Evolutionary conservation across 106 monocot species (phyloP).

Genomic region (Dioscorea dumetorum): DNA sequence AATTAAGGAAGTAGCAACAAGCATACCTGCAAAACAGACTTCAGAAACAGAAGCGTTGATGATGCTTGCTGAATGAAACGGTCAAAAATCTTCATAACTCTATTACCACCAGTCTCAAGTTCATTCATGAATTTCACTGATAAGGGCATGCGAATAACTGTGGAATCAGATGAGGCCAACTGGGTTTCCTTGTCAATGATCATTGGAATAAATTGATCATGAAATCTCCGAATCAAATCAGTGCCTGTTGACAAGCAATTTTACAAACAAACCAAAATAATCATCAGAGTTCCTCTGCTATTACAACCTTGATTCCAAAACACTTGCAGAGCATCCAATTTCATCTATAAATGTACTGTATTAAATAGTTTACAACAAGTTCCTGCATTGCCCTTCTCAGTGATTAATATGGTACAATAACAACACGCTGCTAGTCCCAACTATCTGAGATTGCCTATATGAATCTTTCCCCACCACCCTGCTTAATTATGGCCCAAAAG

Average conservation of each 20-base stretch:
- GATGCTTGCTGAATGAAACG: constrained; percentile 58
- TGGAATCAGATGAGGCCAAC: constrained; percentile 42
- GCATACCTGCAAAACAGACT: constrained; percentile 80
- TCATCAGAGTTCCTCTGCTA: neutral
- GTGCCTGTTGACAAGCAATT: constrained; percentile 47
- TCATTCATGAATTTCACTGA: constrained; percentile 68
- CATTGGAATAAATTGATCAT: constrained; percentile 87
- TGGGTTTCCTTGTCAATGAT: constrained; percentile 45
- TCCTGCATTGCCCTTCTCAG: too few relatives aligned
- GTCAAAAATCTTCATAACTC: constrained; percentile 68
- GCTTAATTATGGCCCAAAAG: too few relatives aligned
- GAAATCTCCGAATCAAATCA: constrained; percentile 68
- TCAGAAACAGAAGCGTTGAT: constrained; percentile 66
- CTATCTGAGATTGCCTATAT: too few relatives aligned
- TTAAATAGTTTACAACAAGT: too few relatives aligned
- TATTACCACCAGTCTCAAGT: constrained; percentile 48
- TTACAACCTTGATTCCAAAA: neutral
- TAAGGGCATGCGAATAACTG: constrained; percentile 90
- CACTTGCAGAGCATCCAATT: neutral
- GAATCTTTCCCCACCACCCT: too few relatives aligned
- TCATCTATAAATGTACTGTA: neutral
- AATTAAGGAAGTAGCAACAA: too few relatives aligned
- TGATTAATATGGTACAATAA: too few relatives aligned
- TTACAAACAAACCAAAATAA: neutral
- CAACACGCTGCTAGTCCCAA: too few relatives aligned